These are phyloP conservation scores for Petunia axillaris DNA, from an alignment of 257 asterid species.

Conservation along the genomic window DNA sequence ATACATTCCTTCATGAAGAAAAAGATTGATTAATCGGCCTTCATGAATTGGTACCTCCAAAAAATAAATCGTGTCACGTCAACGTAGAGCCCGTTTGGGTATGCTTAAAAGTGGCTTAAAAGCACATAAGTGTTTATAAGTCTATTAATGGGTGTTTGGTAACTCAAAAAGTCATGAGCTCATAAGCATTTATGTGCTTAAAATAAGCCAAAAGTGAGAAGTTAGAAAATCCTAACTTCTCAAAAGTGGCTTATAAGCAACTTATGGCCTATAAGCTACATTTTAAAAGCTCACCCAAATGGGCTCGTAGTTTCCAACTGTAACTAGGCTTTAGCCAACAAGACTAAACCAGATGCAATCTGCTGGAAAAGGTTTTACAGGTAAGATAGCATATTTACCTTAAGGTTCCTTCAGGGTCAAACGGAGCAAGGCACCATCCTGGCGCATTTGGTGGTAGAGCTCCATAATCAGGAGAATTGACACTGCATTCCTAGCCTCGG, in stretches of 20 bases:
- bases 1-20: not conserved
- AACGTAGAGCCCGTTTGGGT: not conserved
- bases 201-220: too few species aligned
- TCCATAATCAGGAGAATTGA: conserved; percentile 91
- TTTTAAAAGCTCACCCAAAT: too few species aligned
- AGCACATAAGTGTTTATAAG: too few species aligned
- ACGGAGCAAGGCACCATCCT: conserved; percentile 92
- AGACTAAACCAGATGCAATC: not conserved
- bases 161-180: too few species aligned
- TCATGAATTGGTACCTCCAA: not conserved
- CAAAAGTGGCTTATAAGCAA: too few species aligned
- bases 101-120: too few species aligned
- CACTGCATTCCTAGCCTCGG: conserved; percentile 70
- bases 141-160: too few species aligned
- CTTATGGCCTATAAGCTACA: too few species aligned
- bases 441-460: conserved; percentile 80
- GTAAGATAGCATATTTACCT: conserved; percentile 48
- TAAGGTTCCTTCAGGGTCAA: conserved; percentile 92
- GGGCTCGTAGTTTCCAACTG: not conserved
- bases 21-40: not conserved
- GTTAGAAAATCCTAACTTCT: too few species aligned
- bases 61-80: conserved; percentile 3
- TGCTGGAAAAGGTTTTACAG: conserved; percentile 18
- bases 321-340: conserved; percentile 21
- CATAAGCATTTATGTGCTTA: too few species aligned